Base-by-base conservation (phyloP, 345 rosid species). In the Salix caprea region DNA sequence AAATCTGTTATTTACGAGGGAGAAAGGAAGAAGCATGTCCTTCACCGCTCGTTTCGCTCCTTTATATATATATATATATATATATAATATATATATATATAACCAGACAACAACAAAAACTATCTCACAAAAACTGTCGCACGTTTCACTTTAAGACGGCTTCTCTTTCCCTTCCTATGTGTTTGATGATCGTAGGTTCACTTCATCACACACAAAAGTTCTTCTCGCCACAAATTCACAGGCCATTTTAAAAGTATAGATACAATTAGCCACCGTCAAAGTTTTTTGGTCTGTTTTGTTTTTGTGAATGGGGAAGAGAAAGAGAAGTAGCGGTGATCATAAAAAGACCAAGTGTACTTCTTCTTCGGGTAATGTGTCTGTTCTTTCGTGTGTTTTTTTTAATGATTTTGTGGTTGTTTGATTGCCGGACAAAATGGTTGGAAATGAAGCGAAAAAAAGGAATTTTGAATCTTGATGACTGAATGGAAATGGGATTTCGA, bases 241-340 rank as follows among this genome's bases (percentile, higher is more conserved):
- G 12, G 36, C 46, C 42, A 15, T 66, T 66, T 18, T 66, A 36
- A 66, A 19, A 34, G 69, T 15, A 5, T 42, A 36, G 19, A 66
- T 37, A 66, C 69, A 18, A 66, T 66, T 18, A 66, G 40, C 69
- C 44, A 34, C 69, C 26, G 36, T 36, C 23, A 3, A 66, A 23
- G 28, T 58, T n/a, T 58, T 23, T 42, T n/a, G 1, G 23, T 58
- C 23, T 46, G 16, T 42, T 70, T 66, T 6, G 6, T 30, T 37
- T 36, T 37, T 15, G 65, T 62, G n/a, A 5, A 85, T 87, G 90
- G 88, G 90, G 34, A 87, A 84, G 80, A 84, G 88, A 80, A 84
- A 78, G 83, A 70, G 82, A 79, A 75, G 56, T 74, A 30, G 70
- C 56, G 77, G 73, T 67, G 23, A 70, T 67, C 80, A 62, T 54